Conservation (phyloP, 1,284 basidiomycete genomes). For the Ceratobasidium theobromae region DNA sequence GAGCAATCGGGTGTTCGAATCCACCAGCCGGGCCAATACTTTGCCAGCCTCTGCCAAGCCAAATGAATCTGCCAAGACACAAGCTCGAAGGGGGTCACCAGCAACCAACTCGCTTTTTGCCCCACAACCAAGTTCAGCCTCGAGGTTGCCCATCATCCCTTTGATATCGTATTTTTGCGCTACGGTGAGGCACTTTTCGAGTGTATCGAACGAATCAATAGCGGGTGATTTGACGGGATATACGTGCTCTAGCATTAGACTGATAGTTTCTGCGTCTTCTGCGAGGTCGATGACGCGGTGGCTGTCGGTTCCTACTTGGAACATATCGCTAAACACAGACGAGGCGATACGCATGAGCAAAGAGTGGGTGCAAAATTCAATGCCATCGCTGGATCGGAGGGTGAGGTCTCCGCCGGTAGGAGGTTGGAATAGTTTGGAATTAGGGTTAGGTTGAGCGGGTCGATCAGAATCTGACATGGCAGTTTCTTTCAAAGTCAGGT, state of each 20-base stretch:
- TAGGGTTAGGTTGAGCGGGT: neutral
- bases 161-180: slow-evolving; percentile 7
- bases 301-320: neutral
- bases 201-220: neutral
- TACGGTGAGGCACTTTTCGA: neutral
- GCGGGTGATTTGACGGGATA: neutral
- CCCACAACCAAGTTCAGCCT: neutral
- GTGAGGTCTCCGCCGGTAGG: neutral
- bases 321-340: neutral
- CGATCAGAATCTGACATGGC: neutral
- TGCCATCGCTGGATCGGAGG: neutral
- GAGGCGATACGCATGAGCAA: neutral
- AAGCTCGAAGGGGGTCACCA: neutral
- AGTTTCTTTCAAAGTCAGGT: no score
- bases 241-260: slow-evolving; percentile 2
- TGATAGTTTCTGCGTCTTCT: slow-evolving; percentile 3
- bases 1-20: neutral
- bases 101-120: neutral
- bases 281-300: neutral
- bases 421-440: neutral
- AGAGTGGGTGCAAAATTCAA: neutral
- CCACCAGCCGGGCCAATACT: neutral
- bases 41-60: neutral
- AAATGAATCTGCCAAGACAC: neutral
- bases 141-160: neutral